phyloP scores from a whole-genome alignment of 1,284 basidiomycete species.

The Cryptococcus hybrid region DNA sequence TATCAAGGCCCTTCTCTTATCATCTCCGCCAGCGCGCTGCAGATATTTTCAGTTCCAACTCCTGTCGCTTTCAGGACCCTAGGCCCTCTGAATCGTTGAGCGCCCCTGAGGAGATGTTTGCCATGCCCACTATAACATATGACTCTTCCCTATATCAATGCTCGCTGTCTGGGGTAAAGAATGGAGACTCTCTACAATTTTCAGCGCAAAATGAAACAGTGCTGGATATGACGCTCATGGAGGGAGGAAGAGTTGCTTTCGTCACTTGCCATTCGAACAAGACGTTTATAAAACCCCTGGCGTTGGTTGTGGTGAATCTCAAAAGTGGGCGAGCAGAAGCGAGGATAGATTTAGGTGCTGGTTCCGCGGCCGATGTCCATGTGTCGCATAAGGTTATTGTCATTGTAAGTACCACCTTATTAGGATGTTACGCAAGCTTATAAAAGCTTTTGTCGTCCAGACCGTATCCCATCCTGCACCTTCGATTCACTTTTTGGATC shows the following conservation, averaged over 20 bases:
- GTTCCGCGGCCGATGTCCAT: conserved; percentile 17
- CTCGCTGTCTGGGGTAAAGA: too few relatives aligned
- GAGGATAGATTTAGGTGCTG: conserved; percentile 30
- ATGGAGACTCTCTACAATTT: too few relatives aligned
- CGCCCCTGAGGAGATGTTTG: conserved; percentile 36
- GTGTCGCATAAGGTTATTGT: conserved; percentile 22
- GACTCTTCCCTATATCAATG: neutral
- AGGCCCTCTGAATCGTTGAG: conserved; percentile 31
- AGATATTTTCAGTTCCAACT: conserved; percentile 27
- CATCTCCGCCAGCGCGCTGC: conserved; percentile 24
- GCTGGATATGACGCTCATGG: conserved; percentile 8
- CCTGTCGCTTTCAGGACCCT: conserved; percentile 27
- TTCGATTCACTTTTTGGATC: conserved; percentile 27
- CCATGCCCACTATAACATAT: conserved; percentile 25
- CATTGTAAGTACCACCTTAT: conserved; percentile 22
- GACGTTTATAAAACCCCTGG: conserved; percentile 8
- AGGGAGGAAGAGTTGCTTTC: conserved; percentile 1
- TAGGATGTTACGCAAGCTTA: too few relatives aligned
- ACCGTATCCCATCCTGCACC: conserved; percentile 28
- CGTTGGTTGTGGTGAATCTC: conserved; percentile 17
- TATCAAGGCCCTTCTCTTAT: conserved; percentile 24
- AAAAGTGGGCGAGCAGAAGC: conserved; percentile 23
- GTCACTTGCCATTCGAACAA: conserved; percentile 1
- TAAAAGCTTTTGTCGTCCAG: conserved; percentile 12
- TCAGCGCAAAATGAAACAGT: neutral